phyloP scores from a whole-genome alignment of 306 rosid species.

The Luffa acutangula region DNA sequence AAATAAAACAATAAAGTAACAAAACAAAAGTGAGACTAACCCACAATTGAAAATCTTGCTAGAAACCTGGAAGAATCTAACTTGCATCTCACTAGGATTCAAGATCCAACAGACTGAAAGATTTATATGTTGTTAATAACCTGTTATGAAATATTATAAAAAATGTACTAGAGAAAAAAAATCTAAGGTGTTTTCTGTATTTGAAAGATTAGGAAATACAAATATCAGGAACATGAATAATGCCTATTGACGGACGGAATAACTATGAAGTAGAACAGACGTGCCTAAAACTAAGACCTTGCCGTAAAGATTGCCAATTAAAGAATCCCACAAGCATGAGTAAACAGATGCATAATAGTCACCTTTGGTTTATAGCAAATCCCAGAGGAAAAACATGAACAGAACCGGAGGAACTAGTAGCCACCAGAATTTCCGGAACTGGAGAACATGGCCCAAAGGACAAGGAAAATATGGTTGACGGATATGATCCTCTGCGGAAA shows the following conservation, averaged over 20 bases:
- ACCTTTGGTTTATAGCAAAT: slow-evolving; percentile 58
- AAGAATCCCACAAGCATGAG: background rate
- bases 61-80: background rate
- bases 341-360: slow-evolving; percentile 17
- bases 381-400: slow-evolving; percentile 77
- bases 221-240: background rate
- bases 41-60: background rate
- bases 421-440: slow-evolving; percentile 83
- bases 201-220: background rate
- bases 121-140: background rate
- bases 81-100: background rate
- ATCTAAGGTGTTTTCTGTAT: background rate
- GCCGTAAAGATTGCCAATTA: background rate
- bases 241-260: background rate
- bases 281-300: background rate
- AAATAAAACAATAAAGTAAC: background rate
- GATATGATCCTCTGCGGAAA: slow-evolving; percentile 89
- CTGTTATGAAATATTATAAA: background rate
- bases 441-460: slow-evolving; percentile 72
- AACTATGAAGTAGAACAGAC: background rate
- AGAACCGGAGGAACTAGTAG: slow-evolving; percentile 90
- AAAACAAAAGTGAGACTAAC: background rate
- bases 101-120: background rate
- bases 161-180: background rate
- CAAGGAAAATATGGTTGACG: slow-evolving; percentile 77